Conservation (phyloP, 306 rosid species). For the Trifolium fragiferum region DNA sequence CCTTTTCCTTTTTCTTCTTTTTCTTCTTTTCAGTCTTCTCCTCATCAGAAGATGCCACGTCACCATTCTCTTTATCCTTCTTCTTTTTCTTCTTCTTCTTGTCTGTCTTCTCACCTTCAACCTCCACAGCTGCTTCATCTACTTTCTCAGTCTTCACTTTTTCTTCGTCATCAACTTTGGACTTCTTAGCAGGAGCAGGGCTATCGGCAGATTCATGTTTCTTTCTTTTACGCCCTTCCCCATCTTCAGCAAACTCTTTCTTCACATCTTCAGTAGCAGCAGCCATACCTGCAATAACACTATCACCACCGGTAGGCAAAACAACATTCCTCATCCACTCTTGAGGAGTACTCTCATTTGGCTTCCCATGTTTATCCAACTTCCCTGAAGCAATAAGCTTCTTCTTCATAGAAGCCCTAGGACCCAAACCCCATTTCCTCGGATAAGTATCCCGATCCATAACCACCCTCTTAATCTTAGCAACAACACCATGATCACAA, state of each 20-base stretch:
- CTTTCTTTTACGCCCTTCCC: slow-evolving; percentile 8
- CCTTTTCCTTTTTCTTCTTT: slow-evolving; percentile 11
- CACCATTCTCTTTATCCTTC: slow-evolving; percentile 2
- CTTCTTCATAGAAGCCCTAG: slow-evolving; percentile 20
- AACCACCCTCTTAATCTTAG: slow-evolving; percentile 26
- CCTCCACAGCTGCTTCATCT: not conserved
- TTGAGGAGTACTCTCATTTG: not conserved
- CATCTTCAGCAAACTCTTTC: slow-evolving; percentile 3
- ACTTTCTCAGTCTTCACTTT: not conserved
- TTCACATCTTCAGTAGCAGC: not conserved
- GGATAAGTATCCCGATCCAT: slow-evolving; percentile 24
- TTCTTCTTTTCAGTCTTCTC: slow-evolving; percentile 7
- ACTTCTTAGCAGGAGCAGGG: slow-evolving; percentile 10
- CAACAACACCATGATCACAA: slow-evolving; percentile 27
- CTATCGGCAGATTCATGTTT: not conserved
- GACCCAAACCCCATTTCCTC: slow-evolving; percentile 29
- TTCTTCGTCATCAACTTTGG: not conserved
- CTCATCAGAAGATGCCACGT: not conserved
- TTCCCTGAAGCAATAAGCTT: slow-evolving; percentile 21
- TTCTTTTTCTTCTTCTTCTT: slow-evolving; percentile 25
- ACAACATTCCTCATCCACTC: not conserved
- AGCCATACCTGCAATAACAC: not conserved
- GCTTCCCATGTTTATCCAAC: slow-evolving; percentile 16
- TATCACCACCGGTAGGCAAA: slow-evolving; percentile 6
- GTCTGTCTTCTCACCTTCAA: slow-evolving; percentile 5